These are phyloP conservation scores for Neonectria coccinea DNA, from an alignment of 2,329 filamentous ascomycete genomes.

Conservation along the genomic window DNA sequence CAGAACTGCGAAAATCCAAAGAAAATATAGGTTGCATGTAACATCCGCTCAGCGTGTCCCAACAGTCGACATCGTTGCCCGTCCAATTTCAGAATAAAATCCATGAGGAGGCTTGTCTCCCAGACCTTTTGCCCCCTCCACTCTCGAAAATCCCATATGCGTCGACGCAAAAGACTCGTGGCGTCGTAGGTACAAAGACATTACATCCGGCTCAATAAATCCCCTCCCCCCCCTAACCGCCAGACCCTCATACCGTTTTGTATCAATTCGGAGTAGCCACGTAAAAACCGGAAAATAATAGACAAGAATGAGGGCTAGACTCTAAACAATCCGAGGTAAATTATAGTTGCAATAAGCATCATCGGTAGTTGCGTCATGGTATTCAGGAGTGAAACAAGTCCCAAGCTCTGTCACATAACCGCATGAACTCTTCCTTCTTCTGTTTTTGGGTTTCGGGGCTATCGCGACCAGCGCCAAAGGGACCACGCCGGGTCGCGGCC, in stretches of 20 bases:
- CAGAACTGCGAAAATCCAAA: constrained; percentile 6
- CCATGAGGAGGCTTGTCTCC: not conserved
- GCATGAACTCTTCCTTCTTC: constrained; percentile 94
- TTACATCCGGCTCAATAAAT: constrained; percentile 40
- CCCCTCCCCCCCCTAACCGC: constrained; percentile 32
- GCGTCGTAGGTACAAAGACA: constrained; percentile 46
- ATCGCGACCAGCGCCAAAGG: constrained; percentile 84
- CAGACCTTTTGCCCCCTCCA: not conserved
- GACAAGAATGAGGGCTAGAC: constrained; percentile 40
- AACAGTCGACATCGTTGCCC: constrained; percentile 19
- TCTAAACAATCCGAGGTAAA: constrained; percentile 22
- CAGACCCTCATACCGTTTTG: constrained; percentile 39
- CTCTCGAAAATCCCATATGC: constrained; percentile 23
- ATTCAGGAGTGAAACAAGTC: constrained; percentile 93
- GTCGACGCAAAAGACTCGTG: constrained; percentile 43
- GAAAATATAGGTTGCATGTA: constrained; percentile 8
- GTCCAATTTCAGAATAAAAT: constrained; percentile 26
- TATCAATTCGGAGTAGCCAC: constrained; percentile 33
- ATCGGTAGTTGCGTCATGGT: constrained; percentile 24
- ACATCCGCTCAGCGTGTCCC: constrained; percentile 11
- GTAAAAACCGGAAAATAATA: constrained; percentile 42
- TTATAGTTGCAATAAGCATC: constrained; percentile 40
- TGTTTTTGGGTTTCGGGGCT: constrained; percentile 83
- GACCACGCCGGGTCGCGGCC: constrained; percentile 69
- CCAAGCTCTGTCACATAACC: constrained; percentile 90